Conservation (phyloP, 2,329 filamentous ascomycete genomes). For the Aspergillus ruber region DNA sequence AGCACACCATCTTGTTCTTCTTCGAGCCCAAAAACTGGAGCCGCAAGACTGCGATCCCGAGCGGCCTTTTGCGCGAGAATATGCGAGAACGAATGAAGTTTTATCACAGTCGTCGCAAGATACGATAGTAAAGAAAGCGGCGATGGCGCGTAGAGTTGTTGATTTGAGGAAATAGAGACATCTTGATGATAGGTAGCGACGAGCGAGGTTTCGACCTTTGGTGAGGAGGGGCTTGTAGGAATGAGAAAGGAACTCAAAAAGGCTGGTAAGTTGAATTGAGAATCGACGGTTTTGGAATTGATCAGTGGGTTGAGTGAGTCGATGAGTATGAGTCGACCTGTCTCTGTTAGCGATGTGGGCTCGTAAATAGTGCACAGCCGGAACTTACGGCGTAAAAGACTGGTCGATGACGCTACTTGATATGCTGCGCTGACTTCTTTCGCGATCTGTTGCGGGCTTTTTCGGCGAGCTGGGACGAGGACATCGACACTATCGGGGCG, state of each 20-base stretch:
- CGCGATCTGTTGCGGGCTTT: conserved; percentile 50
- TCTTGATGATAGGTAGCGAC: conserved; percentile 79
- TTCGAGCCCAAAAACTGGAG: conserved; percentile 70
- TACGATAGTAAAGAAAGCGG: conserved; percentile 70
- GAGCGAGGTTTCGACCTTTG: conserved; percentile 54
- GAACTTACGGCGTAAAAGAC: conserved; percentile 22
- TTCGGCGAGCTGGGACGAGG: conserved; percentile 60
- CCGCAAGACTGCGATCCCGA: conserved; percentile 64
- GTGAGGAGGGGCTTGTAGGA: conserved; percentile 36
- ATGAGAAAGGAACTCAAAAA: conserved; percentile 66
- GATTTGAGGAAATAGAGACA: conserved; percentile 51
- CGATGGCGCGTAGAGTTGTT: conserved; percentile 49
- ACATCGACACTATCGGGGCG: conserved; percentile 60
- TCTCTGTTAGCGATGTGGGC: conserved; percentile 4
- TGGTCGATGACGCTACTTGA: conserved; percentile 12
- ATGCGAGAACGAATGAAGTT: conserved; percentile 65
- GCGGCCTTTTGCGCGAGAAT: conserved; percentile 69
- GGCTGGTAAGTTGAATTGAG: conserved; percentile 53
- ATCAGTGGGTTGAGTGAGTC: conserved; percentile 69
- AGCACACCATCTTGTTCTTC: conserved; percentile 75
- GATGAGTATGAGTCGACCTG: conserved; percentile 69
- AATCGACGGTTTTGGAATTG: conserved; percentile 30
- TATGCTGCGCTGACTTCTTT: conserved; percentile 50
- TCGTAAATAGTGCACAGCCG: neutral
- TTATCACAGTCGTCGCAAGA: conserved; percentile 81